Conservation (phyloP, 371 early-diverging fungal genomes). For the Blakeslea trispora region DNA sequence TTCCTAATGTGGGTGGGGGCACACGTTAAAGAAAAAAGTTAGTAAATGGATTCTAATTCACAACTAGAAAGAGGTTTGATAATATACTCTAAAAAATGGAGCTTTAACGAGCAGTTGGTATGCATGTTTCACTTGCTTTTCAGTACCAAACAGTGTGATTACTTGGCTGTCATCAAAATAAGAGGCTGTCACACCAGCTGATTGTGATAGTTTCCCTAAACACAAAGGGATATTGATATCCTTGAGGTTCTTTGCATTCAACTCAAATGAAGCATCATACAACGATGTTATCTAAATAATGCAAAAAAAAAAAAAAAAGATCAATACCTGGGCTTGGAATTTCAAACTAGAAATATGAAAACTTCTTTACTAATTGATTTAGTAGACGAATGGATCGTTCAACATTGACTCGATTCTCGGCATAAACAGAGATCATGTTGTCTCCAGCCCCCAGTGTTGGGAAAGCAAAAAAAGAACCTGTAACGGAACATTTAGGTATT, state of each 20-base stretch:
- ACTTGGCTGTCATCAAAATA: background rate
- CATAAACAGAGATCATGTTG: slow-evolving; percentile 60
- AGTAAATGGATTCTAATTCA: too few relatives aligned
- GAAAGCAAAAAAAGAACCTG: slow-evolving; percentile 58
- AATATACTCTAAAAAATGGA: background rate
- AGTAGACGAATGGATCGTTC: slow-evolving; percentile 71
- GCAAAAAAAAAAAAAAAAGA: too few relatives aligned
- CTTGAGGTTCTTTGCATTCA: slow-evolving; percentile 6
- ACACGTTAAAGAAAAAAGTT: background rate
- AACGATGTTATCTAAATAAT: slow-evolving; percentile 24
- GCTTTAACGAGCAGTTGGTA: background rate
- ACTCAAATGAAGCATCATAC: slow-evolving; percentile 62
- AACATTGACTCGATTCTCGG: slow-evolving; percentile 68
- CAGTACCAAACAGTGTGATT: background rate
- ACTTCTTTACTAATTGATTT: slow-evolving; percentile 61
- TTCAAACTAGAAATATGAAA: too few relatives aligned
- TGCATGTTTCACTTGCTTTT: slow-evolving; percentile 4
- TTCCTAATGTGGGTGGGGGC: slow-evolving; percentile 23
- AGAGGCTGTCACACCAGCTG: background rate
- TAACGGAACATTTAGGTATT: background rate
- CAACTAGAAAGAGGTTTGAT: too few relatives aligned
- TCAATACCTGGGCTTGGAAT: too few relatives aligned
- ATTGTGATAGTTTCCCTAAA: background rate
- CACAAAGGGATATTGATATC: background rate
- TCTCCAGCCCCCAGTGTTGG: slow-evolving; percentile 64